Evolutionary conservation across 331 rosid species (phyloP), one percentile per base, ranked within the genome.

Genomic region (Malus hybrid): DNA sequence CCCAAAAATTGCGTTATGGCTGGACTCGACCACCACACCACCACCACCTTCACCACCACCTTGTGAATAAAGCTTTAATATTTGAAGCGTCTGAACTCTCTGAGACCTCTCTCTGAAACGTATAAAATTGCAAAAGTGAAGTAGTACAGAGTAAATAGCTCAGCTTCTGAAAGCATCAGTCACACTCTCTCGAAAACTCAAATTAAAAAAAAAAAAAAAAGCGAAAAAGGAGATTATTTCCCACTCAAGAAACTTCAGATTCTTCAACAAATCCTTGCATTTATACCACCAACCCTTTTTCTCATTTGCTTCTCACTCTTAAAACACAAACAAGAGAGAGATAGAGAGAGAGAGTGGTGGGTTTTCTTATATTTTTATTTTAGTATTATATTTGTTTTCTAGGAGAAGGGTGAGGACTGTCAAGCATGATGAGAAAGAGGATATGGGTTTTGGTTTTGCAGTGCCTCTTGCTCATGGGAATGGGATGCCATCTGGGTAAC

Each of bases 201-300:
- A 52, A 52, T 16, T 14, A 4, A 16, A 52, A 15, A 5, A 12
- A 52, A 52, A 6, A 5, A 52, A 52, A 14, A 88, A 85, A 83
- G 85, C 70, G 80, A 77, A 80, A 77, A 86, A 72, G 80, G 65
- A 77, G 57, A 75, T 73, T 24, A 77, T 77, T 85, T 76, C 84
- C 54, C 87, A 69, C 63, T 71, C 77, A 93, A 91, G 96, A 74
- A 91, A 91, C 85, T 82, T 67, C 24, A 55, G 87, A 93, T 93
- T 93, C 97, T 83, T 60, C 44, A 70, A 13, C 36, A 44, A 55
- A 1, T 6, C 39, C 67, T 67, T 69, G 61, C 74, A 33, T 69
- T 64, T 81, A 84, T 81, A 80, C 22, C 72, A 18, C 76, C 50
- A 36, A 57, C 50, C 75, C 42, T 8, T 55, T 5, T 64, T 56